phyloP scores from a whole-genome alignment of 768 basidiomycete genomes.

The Guyanaporus albipodus region DNA sequence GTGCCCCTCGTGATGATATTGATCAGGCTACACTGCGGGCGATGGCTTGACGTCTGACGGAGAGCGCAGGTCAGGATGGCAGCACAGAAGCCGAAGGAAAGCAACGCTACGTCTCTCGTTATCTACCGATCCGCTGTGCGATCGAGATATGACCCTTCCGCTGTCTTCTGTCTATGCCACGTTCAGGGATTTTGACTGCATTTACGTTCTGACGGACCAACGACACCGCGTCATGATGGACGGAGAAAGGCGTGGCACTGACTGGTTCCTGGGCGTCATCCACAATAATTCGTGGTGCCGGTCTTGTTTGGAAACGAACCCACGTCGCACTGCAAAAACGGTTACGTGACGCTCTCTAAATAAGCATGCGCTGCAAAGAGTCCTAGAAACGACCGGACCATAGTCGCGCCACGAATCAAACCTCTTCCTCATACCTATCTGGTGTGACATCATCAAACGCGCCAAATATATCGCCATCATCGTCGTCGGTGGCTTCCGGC shows the following conservation, averaged over 20 bases:
- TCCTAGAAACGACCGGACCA: conserved; percentile 1
- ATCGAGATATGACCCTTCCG: conserved; percentile 5
- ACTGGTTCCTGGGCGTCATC: conserved; percentile 5
- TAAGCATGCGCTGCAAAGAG: not conserved
- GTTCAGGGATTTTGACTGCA: not conserved
- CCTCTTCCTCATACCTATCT: conserved; percentile 32
- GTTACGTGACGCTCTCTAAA: conserved; percentile 2
- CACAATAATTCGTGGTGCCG: not conserved
- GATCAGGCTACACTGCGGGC: not conserved
- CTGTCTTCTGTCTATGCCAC: not conserved
- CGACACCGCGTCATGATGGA: conserved; percentile 22
- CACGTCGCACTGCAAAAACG: conserved; percentile 2
- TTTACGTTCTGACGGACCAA: conserved; percentile 16
- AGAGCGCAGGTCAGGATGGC: conserved; percentile 4
- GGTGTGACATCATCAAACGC: conserved; percentile 8
- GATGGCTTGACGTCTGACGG: not conserved
- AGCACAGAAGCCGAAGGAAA: not conserved
- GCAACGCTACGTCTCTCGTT: not conserved
- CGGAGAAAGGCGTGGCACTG: not conserved
- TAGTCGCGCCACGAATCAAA: conserved; percentile 11
- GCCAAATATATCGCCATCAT: conserved; percentile 11
- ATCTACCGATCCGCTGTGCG: conserved; percentile 11
- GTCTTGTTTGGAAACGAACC: conserved; percentile 1
- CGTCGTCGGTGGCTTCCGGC: conserved; percentile 33
- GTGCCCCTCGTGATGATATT: conserved; percentile 1